These are phyloP conservation scores for Boeremia lycopersici DNA, from an alignment of 2,329 filamentous ascomycete species.

Conservation along the genomic window DNA sequence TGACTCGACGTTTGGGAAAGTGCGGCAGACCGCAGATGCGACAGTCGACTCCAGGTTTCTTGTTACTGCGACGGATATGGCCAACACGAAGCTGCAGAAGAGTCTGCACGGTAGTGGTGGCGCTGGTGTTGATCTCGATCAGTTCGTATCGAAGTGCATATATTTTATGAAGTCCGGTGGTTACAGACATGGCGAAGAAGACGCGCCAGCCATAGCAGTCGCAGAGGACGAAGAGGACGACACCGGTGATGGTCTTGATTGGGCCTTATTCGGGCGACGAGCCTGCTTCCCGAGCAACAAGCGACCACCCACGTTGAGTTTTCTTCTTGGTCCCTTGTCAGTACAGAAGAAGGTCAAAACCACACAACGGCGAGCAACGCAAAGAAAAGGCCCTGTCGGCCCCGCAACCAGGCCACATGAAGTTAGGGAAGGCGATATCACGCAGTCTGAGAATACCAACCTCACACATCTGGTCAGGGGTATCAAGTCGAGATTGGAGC, in stretches of 20 bases:
- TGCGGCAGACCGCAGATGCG: conserved; percentile 89
- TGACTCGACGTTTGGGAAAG: conserved; percentile 68
- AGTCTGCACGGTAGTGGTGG: conserved; percentile 74
- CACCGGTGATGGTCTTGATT: conserved; percentile 75
- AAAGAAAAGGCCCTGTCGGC: conserved; percentile 70
- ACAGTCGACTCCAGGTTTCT: conserved; percentile 88
- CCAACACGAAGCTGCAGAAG: conserved; percentile 76
- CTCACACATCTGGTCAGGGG: conserved; percentile 78
- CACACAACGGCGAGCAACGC: conserved; percentile 69
- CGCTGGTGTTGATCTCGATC: conserved; percentile 83
- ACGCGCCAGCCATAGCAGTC: conserved; percentile 56
- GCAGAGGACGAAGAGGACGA: conserved; percentile 66
- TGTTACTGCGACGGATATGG: conserved; percentile 78
- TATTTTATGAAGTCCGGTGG: conserved; percentile 77
- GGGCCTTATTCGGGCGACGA: conserved; percentile 79
- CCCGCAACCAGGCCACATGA: conserved; percentile 78
- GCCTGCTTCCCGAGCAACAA: conserved; percentile 75
- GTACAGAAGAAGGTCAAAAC: conserved; percentile 83
- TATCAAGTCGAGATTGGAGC: conserved; percentile 67
- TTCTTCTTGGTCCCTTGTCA: conserved; percentile 86
- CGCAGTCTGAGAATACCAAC: conserved; percentile 77
- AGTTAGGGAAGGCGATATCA: conserved; percentile 73
- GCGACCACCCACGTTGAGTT: conserved; percentile 78
- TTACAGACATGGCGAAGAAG: conserved; percentile 52
- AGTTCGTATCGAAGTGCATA: conserved; percentile 90